These are phyloP conservation scores for Alternaria brassicicola DNA, from an alignment of 2,329 filamentous ascomycete genomes.

Conservation along the genomic window DNA sequence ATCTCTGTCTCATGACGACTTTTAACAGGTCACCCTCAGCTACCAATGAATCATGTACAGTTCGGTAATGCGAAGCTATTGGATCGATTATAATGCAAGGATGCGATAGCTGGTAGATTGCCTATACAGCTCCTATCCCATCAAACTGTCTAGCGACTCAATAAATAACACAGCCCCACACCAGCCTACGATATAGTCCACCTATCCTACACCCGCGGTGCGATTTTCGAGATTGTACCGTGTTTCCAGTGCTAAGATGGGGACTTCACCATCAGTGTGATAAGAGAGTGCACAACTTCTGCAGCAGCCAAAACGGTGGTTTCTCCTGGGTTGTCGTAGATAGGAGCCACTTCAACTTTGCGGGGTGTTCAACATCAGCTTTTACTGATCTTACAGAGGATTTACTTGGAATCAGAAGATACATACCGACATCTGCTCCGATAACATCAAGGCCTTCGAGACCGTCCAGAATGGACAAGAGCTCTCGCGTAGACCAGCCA, in stretches of 20 bases:
- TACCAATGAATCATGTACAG: not conserved
- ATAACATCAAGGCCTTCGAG: slow-evolving; percentile 64
- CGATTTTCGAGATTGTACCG: not conserved
- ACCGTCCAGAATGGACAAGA: slow-evolving; percentile 64
- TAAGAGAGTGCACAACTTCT: slow-evolving; percentile 59
- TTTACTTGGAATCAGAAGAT: not conserved
- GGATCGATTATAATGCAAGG: not conserved
- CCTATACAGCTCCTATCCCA: not conserved
- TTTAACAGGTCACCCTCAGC: not conserved
- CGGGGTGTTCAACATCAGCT: slow-evolving; percentile 5
- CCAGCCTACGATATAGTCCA: not conserved
- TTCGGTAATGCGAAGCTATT: not conserved
- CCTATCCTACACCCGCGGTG: not conserved
- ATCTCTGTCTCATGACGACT: not conserved
- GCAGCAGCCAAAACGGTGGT: slow-evolving; percentile 62
- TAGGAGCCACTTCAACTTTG: slow-evolving; percentile 65
- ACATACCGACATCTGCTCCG: slow-evolving; percentile 62
- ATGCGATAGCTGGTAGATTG: not conserved
- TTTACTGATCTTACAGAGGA: not conserved
- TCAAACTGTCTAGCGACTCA: not conserved
- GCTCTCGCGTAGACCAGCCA: slow-evolving; percentile 66
- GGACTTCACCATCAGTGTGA: slow-evolving; percentile 55
- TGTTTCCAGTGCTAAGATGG: slow-evolving; percentile 35
- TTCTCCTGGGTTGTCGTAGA: slow-evolving; percentile 67
- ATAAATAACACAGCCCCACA: not conserved